A percentile compares a stretch with the other conserved stretches of the same genome.
These are phyloP conservation scores for Neospermospora avenae DNA, from an alignment of 2,329 filamentous ascomycete genomes.

Conservation along the genomic window DNA sequence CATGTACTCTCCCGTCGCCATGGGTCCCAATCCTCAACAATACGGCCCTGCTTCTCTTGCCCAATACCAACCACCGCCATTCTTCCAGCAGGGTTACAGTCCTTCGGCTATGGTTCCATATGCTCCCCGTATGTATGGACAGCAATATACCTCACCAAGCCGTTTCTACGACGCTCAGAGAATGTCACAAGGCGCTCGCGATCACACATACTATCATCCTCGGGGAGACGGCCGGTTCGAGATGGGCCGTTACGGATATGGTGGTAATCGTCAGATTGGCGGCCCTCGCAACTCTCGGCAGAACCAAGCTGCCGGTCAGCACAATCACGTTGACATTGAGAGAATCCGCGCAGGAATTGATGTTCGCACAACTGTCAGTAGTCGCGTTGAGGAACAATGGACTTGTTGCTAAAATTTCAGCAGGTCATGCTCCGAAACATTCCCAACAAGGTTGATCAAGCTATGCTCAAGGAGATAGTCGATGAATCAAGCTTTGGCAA, in stretches of 20 bases:
- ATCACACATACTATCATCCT: neutral
- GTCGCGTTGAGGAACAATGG: slow-evolving; percentile 5
- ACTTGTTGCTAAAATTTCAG: slow-evolving; percentile 9
- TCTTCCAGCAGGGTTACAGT: slow-evolving; percentile 1
- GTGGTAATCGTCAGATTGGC: neutral
- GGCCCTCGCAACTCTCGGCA: neutral
- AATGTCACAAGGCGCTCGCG: neutral
- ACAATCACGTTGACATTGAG: slow-evolving; percentile 60
- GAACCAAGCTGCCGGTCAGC: slow-evolving; percentile 39
- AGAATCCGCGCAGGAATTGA: slow-evolving; percentile 65
- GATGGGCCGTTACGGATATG: neutral
- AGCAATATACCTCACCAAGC: neutral
- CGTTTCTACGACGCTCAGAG: neutral
- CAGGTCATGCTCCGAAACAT: slow-evolving; percentile 95
- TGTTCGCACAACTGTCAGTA: slow-evolving; percentile 69
- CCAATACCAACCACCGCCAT: neutral
- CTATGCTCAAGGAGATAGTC: slow-evolving; percentile 73
- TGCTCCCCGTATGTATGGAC: neutral
- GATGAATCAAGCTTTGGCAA: slow-evolving; percentile 75
- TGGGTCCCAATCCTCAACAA: neutral
- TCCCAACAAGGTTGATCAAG: slow-evolving; percentile 81
- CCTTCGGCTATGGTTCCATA: neutral
- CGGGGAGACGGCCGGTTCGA: neutral
- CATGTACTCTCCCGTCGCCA: neutral
- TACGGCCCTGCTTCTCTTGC: neutral